Evolutionary conservation across 2,329 filamentous ascomycete species (phyloP).

Genomic region (Paecilomyces variotii): DNA sequence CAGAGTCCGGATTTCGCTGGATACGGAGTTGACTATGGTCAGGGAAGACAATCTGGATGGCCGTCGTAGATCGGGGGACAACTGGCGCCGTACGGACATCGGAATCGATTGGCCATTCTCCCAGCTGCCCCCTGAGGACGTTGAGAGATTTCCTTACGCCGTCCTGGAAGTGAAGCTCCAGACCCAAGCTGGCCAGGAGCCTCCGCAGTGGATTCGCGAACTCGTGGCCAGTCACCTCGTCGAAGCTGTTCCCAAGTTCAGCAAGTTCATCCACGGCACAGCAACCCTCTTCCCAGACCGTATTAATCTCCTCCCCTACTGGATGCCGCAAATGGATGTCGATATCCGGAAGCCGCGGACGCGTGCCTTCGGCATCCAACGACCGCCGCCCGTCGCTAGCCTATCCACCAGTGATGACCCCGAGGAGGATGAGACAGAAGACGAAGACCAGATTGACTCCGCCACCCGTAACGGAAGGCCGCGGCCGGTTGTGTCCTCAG

Average conservation of each 20-base stretch:
- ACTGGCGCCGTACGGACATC: constrained; percentile 96
- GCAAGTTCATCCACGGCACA: constrained; percentile 95
- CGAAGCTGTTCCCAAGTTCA: constrained; percentile 98
- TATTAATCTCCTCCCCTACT: constrained; percentile 88
- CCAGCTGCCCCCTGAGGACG: constrained; percentile 74
- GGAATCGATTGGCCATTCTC: constrained; percentile 92
- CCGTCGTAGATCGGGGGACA: constrained; percentile 64
- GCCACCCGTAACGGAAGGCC: background rate
- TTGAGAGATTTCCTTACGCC: constrained; percentile 90
- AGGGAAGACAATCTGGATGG: constrained; percentile 94
- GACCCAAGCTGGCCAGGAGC: constrained; percentile 89
- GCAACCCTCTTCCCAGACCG: constrained; percentile 77
- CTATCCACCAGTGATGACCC: constrained; percentile 72
- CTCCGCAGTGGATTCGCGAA: constrained; percentile 93
- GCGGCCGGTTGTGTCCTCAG: background rate
- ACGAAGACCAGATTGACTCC: constrained; percentile 43
- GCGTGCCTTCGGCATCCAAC: constrained; percentile 83
- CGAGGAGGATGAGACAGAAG: constrained; percentile 62
- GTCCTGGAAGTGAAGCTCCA: constrained; percentile 96
- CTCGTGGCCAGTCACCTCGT: constrained; percentile 89
- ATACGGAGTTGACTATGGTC: constrained; percentile 91
- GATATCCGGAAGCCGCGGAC: constrained; percentile 91
- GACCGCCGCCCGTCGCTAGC: constrained; percentile 65
- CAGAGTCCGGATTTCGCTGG: constrained; percentile 89
- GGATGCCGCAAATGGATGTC: constrained; percentile 97